phyloP scores from a whole-genome alignment of 108 stramenopile species.

The Cyclotella sp. region DNA sequence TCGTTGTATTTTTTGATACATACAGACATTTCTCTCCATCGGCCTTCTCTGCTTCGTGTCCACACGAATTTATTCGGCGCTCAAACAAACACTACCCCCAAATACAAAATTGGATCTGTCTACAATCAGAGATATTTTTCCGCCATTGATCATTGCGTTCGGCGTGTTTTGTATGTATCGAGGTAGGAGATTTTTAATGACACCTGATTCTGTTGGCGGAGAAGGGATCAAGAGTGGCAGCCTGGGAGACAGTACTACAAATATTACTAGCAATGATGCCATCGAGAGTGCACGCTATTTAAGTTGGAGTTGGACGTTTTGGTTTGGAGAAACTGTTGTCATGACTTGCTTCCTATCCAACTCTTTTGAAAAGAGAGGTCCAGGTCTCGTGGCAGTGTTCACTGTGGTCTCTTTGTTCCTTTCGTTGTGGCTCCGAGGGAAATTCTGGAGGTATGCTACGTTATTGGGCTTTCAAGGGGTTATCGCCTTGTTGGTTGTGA shows the following conservation, averaged over 20 bases:
- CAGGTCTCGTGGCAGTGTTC: slow-evolving; percentile 35
- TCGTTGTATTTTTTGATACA: background rate
- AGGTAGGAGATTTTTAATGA: slow-evolving; percentile 36
- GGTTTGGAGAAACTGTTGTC: slow-evolving; percentile 79
- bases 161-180: slow-evolving; percentile 81
- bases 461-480: slow-evolving; percentile 66
- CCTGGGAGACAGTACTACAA: slow-evolving; percentile 13
- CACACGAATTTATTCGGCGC: slow-evolving; percentile 53
- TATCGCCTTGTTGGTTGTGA: slow-evolving; percentile 68
- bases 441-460: slow-evolving; percentile 78
- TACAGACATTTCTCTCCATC: slow-evolving; percentile 56
- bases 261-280: background rate
- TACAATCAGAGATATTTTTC: slow-evolving; percentile 49
- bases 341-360: slow-evolving; percentile 83
- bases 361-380: slow-evolving; percentile 41
- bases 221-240: slow-evolving; percentile 9
- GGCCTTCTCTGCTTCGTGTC: slow-evolving; percentile 63
- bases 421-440: slow-evolving; percentile 82
- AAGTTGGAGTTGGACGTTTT: slow-evolving; percentile 61
- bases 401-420: slow-evolving; percentile 39
- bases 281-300: background rate
- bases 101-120: slow-evolving; percentile 10
- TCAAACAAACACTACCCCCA: slow-evolving; percentile 2
- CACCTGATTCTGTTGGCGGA: background rate
- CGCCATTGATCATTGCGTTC: slow-evolving; percentile 66